Evolutionary conservation across 768 basidiomycete genomes (phyloP).

Genomic region (Chalciporus chontae): DNA sequence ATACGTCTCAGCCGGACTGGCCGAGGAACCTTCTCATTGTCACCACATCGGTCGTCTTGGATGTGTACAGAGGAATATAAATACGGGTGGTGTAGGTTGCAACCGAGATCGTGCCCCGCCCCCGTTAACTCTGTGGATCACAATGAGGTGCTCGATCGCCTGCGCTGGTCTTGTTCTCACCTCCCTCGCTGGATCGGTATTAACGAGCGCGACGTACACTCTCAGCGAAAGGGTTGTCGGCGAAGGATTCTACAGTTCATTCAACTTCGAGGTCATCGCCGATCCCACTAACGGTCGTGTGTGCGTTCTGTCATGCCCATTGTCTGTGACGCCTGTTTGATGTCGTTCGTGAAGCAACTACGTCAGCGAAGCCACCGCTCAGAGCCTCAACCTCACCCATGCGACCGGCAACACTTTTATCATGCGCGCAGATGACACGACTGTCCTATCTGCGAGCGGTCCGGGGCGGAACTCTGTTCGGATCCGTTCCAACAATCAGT

Average conservation of each 20-base stretch:
- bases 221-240: slow-evolving; percentile 30
- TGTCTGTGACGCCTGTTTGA: not conserved
- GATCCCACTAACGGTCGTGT: slow-evolving; percentile 39
- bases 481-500: slow-evolving; percentile 29
- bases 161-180: slow-evolving; percentile 8
- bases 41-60: not conserved
- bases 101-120: too few relatives aligned
- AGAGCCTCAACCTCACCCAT: slow-evolving; percentile 26
- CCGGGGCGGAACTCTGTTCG: slow-evolving; percentile 37
- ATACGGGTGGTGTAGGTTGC: slow-evolving; percentile 8
- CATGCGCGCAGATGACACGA: slow-evolving; percentile 37
- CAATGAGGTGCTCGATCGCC: slow-evolving; percentile 15
- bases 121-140: not conserved
- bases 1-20: not conserved
- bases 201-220: slow-evolving; percentile 25
- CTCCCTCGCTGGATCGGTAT: slow-evolving; percentile 8
- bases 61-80: slow-evolving; percentile 2
- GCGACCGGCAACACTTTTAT: slow-evolving; percentile 27
- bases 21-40: not conserved
- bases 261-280: slow-evolving; percentile 31
- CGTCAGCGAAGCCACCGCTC: slow-evolving; percentile 28
- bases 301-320: slow-evolving; percentile 16
- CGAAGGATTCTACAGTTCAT: slow-evolving; percentile 27
- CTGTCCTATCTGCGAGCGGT: slow-evolving; percentile 23
- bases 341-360: slow-evolving; percentile 28